These are phyloP conservation scores for Gryganskiella cystojenkinii DNA, from an alignment of 192 early-diverging fungal species.

Conservation along the genomic window DNA sequence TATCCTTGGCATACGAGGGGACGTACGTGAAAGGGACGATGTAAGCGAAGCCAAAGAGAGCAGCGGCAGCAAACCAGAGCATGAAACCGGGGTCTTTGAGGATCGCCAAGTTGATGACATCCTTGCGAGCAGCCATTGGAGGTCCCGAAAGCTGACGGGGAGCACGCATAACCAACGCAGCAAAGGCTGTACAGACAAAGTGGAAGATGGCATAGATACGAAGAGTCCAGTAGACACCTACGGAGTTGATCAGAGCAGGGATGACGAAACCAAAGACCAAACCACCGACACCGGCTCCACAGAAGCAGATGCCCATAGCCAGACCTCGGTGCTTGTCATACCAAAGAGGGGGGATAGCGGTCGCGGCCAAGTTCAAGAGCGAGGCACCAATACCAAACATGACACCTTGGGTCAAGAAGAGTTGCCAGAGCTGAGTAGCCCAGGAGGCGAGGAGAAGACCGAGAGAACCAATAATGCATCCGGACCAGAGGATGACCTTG, in stretches of 20 bases:
- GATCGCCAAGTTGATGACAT: conserved; percentile 31
- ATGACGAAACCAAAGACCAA: conserved; percentile 27
- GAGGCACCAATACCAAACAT: conserved; percentile 55
- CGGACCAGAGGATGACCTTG: conserved; percentile 39
- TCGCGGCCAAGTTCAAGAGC: conserved; percentile 51
- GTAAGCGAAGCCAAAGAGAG: conserved; percentile 34
- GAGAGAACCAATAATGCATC: conserved; percentile 32
- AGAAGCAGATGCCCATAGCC: conserved; percentile 47
- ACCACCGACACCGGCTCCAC: conserved; percentile 53
- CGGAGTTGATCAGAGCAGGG: conserved; percentile 29
- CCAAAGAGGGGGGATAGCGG: conserved; percentile 48
- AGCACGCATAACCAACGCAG: conserved; percentile 36
- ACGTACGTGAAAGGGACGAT: conserved; percentile 31
- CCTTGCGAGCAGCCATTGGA: conserved; percentile 15
- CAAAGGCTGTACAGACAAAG: conserved; percentile 53
- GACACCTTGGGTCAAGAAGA: conserved; percentile 44
- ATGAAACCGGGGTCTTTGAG: conserved; percentile 34
- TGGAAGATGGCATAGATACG: conserved; percentile 32
- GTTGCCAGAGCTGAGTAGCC: conserved; percentile 36
- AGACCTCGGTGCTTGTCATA: conserved; percentile 51
- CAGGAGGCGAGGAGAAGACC: conserved; percentile 37
- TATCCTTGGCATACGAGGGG: conserved; percentile 24
- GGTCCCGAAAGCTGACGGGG: conserved; percentile 31
- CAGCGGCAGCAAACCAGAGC: conserved; percentile 22
- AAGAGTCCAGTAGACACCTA: conserved; percentile 35